Evolutionary conservation across 768 basidiomycete genomes (phyloP).

Genomic region (Rhodotorula sphaerocarpa): DNA sequence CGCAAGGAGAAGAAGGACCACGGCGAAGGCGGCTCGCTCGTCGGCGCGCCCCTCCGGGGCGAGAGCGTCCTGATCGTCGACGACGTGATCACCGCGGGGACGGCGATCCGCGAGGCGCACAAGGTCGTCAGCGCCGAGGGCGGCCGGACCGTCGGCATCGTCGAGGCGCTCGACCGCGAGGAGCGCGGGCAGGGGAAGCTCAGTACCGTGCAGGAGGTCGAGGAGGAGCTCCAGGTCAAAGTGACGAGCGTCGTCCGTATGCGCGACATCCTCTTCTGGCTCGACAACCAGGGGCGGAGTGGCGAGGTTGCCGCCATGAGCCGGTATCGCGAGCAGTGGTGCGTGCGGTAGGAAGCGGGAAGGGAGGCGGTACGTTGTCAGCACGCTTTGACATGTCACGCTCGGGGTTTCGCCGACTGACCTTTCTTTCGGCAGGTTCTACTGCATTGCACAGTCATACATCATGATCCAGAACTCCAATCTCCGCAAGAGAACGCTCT

Average conservation of each 20-base stretch:
- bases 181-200: constrained; percentile 65
- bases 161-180: constrained; percentile 77
- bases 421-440: no score
- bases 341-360: constrained; percentile 1
- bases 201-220: constrained; percentile 76
- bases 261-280: constrained; percentile 73
- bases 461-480: no score
- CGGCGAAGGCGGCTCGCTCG: constrained; percentile 85
- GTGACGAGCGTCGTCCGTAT: constrained; percentile 76
- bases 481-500: no score
- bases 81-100: constrained; percentile 89
- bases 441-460: no score
- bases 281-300: constrained; percentile 59
- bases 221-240: constrained; percentile 59
- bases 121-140: constrained; percentile 66
- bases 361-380: no score
- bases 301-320: constrained; percentile 64
- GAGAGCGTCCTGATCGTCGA: constrained; percentile 81
- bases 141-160: constrained; percentile 66
- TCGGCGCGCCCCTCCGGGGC: constrained; percentile 73
- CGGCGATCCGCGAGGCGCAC: constrained; percentile 75
- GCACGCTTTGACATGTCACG: no score
- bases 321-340: constrained; percentile 53
- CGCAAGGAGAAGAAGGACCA: constrained; percentile 94
- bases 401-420: no score